Percentiles rank a stretch among this genome's conserved stretches.
phyloP scores from a whole-genome alignment of 129 eudicot genomes.

The Flaveria ramosissima region DNA sequence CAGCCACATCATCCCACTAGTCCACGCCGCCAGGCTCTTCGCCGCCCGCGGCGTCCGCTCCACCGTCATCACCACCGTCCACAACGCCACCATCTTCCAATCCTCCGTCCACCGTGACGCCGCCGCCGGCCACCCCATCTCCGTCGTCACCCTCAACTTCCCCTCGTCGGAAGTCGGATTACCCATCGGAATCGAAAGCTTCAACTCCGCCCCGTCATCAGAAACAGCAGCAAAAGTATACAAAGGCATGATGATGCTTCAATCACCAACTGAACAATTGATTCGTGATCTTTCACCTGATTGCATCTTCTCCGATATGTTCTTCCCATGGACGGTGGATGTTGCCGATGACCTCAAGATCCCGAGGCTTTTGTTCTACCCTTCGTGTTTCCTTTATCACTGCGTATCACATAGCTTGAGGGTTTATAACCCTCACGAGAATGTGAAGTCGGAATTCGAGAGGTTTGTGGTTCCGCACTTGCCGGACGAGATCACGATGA shows the following conservation, averaged over 20 bases:
- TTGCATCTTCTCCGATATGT: constrained; percentile 53
- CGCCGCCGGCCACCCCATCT: constrained; percentile 11
- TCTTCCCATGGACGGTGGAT: constrained; percentile 53
- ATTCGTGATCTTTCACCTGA: constrained; percentile 32
- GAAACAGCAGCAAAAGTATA: background rate
- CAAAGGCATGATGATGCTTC: constrained; percentile 28
- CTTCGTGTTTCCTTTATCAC: constrained; percentile 21
- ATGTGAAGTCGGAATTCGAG: constrained; percentile 31
- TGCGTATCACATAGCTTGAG: constrained; percentile 35
- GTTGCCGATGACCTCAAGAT: constrained; percentile 42
- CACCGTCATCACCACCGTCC: constrained; percentile 46
- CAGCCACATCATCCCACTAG: constrained; percentile 46
- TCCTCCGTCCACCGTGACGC: constrained; percentile 11
- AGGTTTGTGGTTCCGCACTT: constrained; percentile 38
- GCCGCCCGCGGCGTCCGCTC: constrained; percentile 36
- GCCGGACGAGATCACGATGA: constrained; percentile 44
- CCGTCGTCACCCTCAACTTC: constrained; percentile 28
- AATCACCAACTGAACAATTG: constrained; percentile 29
- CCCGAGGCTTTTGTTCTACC: constrained; percentile 45
- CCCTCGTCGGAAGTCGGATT: constrained; percentile 36
- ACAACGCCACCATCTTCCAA: constrained; percentile 35
- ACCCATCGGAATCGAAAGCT: constrained; percentile 39
- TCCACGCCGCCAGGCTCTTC: constrained; percentile 34
- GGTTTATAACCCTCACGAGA: constrained; percentile 28
- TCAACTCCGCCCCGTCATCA: background rate